Conservation (phyloP, 1,284 basidiomycete species). For the Gymnopus androsaceus region DNA sequence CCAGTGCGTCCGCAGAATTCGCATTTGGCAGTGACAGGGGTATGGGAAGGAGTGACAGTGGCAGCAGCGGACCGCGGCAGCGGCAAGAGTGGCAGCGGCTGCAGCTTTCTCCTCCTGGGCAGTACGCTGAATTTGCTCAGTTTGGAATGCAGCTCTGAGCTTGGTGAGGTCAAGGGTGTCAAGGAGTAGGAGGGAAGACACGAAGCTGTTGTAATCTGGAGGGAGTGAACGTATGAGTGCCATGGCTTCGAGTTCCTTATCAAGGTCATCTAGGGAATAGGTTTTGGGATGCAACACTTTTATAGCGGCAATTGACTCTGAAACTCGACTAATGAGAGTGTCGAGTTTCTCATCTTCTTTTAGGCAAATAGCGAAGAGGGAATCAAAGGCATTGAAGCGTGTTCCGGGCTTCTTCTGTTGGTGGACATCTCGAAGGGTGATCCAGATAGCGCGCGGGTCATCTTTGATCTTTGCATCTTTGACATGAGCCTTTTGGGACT, state of each 20-base stretch:
- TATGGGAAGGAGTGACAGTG: no score
- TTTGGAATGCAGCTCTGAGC: not conserved
- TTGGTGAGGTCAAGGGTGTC: not conserved
- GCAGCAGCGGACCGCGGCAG: not conserved
- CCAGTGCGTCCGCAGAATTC: no score
- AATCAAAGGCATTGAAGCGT: slow-evolving; percentile 12
- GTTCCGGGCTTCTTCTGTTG: slow-evolving; percentile 11
- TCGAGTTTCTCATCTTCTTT: slow-evolving; percentile 7
- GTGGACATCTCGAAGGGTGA: slow-evolving; percentile 5
- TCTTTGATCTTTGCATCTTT: not conserved
- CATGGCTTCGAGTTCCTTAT: slow-evolving; percentile 25
- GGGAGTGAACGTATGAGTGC: slow-evolving; percentile 24
- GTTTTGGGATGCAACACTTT: not conserved
- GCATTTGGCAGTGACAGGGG: no score
- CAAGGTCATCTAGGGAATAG: slow-evolving; percentile 18
- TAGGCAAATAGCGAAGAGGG: slow-evolving; percentile 13
- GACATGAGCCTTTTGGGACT: slow-evolving; percentile 14
- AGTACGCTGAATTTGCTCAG: not conserved
- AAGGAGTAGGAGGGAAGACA: slow-evolving; percentile 21
- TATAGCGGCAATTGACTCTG: not conserved
- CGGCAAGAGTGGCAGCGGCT: not conserved
- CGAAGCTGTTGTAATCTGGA: slow-evolving; percentile 18
- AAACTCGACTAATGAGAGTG: slow-evolving; percentile 1
- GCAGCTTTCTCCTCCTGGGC: not conserved
- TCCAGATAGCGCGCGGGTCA: slow-evolving; percentile 10